Evolutionary conservation across 805 yeast species (phyloP).

Genomic region (Helenozyma rhizophorensis): DNA sequence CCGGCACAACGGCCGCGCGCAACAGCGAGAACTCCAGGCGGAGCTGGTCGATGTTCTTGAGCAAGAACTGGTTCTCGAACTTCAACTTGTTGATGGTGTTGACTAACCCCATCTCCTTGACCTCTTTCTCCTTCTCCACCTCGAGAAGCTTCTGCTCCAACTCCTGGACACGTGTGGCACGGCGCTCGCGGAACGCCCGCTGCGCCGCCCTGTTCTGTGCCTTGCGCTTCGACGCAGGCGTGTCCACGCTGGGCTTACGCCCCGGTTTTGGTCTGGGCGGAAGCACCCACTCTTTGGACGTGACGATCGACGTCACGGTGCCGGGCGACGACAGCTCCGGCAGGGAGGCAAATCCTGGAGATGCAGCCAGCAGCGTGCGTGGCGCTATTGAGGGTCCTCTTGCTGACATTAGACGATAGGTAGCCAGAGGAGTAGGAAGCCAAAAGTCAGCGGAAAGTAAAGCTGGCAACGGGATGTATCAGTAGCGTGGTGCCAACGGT

Average conservation of each 20-base stretch:
- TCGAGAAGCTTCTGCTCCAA: constrained; percentile 65
- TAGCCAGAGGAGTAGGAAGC: not conserved
- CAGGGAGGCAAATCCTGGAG: constrained; percentile 13
- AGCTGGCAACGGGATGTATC: not conserved
- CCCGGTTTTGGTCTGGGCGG: constrained; percentile 65
- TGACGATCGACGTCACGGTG: constrained; percentile 44
- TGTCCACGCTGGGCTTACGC: constrained; percentile 60
- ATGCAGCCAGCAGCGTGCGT: constrained; percentile 13
- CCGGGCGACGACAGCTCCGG: constrained; percentile 15
- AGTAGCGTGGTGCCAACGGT: not conserved
- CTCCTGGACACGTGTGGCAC: constrained; percentile 78
- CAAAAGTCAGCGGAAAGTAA: too few species aligned
- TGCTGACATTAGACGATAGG: constrained; percentile 7
- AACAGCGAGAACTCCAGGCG: constrained; percentile 26
- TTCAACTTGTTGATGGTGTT: constrained; percentile 48
- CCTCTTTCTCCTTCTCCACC: constrained; percentile 62
- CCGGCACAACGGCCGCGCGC: constrained; percentile 5
- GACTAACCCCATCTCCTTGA: constrained; percentile 50
- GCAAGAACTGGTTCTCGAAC: constrained; percentile 41
- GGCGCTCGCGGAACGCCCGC: constrained; percentile 81
- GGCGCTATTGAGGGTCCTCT: constrained; percentile 18
- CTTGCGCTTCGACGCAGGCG: constrained; percentile 80
- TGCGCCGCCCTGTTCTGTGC: constrained; percentile 95
- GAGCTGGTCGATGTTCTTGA: constrained; percentile 40
- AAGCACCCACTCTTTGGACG: constrained; percentile 55